Percentiles rank a stretch among this genome's conserved stretches.
phyloP scores from a whole-genome alignment of 371 early-diverging fungal genomes.

The Syncephalastrum monosporum region DNA sequence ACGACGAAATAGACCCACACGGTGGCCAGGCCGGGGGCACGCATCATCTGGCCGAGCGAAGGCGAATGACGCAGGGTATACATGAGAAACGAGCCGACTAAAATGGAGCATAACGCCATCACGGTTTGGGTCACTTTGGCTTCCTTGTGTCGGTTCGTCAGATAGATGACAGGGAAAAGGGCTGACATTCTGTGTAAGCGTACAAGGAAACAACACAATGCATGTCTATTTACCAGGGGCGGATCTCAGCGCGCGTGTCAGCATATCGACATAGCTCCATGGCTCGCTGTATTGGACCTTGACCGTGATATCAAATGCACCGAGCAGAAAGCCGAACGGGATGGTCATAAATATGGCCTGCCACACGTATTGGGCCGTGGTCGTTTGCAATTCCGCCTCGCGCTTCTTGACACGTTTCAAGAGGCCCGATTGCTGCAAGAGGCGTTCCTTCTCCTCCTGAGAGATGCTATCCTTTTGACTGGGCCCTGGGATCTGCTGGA shows the following conservation, averaged over 20 bases:
- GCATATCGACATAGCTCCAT: slow-evolving; percentile 38
- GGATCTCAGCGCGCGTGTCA: slow-evolving; percentile 36
- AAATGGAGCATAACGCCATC: slow-evolving; percentile 42
- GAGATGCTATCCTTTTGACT: slow-evolving; percentile 21
- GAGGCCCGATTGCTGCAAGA: slow-evolving; percentile 52
- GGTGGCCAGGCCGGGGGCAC: slow-evolving; percentile 62
- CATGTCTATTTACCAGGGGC: slow-evolving; percentile 48
- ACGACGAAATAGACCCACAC: slow-evolving; percentile 61
- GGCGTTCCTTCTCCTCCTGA: slow-evolving; percentile 45
- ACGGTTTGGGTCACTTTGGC: slow-evolving; percentile 33
- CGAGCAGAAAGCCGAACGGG: slow-evolving; percentile 54
- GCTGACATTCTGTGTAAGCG: slow-evolving; percentile 23
- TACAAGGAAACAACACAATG: background rate
- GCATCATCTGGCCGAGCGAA: slow-evolving; percentile 63
- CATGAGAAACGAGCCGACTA: slow-evolving; percentile 53
- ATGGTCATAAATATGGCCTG: slow-evolving; percentile 57
- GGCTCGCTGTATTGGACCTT: slow-evolving; percentile 58
- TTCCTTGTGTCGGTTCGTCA: slow-evolving; percentile 54
- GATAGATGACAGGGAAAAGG: slow-evolving; percentile 51
- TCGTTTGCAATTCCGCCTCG: slow-evolving; percentile 31
- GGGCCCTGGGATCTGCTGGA: slow-evolving; percentile 32
- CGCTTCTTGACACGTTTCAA: slow-evolving; percentile 43
- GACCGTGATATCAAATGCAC: slow-evolving; percentile 58
- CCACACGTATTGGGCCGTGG: slow-evolving; percentile 48
- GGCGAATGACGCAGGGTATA: slow-evolving; percentile 56